phyloP scores from a whole-genome alignment of 495 filamentous ascomycete genomes.

The Xeromyces bisporus region DNA sequence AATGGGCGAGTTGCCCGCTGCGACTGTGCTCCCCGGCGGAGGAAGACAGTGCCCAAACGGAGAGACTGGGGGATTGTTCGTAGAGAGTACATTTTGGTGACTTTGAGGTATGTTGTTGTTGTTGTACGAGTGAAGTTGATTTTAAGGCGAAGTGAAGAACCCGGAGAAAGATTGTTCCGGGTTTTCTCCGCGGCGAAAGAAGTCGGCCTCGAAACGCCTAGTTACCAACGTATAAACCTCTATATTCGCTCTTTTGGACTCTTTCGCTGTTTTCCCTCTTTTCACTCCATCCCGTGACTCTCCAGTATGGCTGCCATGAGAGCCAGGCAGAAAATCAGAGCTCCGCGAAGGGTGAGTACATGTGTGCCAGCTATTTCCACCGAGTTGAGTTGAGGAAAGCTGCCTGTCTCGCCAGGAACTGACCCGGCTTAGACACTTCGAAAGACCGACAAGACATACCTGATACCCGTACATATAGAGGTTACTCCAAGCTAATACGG shows the following conservation, averaged over 20 bases:
- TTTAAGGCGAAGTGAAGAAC: conserved; percentile 1
- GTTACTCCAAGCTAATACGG: neutral
- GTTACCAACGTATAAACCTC: too few relatives aligned
- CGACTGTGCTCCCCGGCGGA: conserved; percentile 6
- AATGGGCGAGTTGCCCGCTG: conserved; percentile 6
- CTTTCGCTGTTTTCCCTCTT: too few relatives aligned
- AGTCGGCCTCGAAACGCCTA: too few relatives aligned
- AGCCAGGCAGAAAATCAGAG: conserved; percentile 51
- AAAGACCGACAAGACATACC: neutral
- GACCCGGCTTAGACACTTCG: neutral
- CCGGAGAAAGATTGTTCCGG: conserved; percentile 1
- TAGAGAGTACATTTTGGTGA: conserved; percentile 4
- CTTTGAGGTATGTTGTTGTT: too few relatives aligned
- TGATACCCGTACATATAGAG: neutral
- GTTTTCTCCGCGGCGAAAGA: conserved; percentile 1
- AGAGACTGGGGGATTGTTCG: conserved; percentile 4
- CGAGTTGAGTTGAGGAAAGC: too few relatives aligned
- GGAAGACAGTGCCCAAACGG: conserved; percentile 4
- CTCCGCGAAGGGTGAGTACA: conserved; percentile 55
- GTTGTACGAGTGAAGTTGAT: too few relatives aligned
- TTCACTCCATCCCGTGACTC: too few relatives aligned
- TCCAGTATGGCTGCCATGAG: conserved; percentile 47
- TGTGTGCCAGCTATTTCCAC: too few relatives aligned
- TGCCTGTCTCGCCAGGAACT: neutral
- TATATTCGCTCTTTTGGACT: too few relatives aligned